phyloP scores from a whole-genome alignment of 2,329 filamentous ascomycete species.

The Alternaria sp. region DNA sequence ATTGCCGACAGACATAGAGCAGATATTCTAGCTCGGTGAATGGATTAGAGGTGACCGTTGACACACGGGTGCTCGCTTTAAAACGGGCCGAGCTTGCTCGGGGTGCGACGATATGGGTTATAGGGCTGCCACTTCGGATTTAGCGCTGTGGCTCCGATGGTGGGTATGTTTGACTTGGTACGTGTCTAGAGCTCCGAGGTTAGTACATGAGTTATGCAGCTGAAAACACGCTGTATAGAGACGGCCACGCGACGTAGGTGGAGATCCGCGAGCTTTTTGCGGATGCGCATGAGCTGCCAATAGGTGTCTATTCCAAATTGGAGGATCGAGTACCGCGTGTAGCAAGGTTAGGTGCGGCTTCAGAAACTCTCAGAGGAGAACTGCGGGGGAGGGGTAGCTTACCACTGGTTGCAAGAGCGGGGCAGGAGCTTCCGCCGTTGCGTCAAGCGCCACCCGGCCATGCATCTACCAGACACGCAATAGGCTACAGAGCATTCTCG shows the following conservation, averaged over 20 bases:
- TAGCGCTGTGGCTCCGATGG: conserved; percentile 32
- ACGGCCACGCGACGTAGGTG: conserved; percentile 2
- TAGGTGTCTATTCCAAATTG: conserved; percentile 24
- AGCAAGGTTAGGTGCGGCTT: conserved; percentile 26
- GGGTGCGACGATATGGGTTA: conserved; percentile 11
- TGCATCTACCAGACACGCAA: conserved; percentile 25
- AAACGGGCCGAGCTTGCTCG: conserved; percentile 45
- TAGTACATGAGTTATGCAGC: conserved; percentile 9
- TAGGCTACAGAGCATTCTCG: conserved; percentile 30
- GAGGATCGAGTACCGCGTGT: conserved; percentile 15
- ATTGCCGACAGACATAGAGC: background rate
- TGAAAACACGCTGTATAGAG: conserved; percentile 3
- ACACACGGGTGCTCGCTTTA: conserved; percentile 42
- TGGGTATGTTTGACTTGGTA: conserved; percentile 18
- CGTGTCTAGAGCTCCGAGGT: conserved; percentile 14
- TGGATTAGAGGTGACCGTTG: conserved; percentile 5
- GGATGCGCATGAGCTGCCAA: conserved; percentile 16
- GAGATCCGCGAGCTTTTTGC: background rate
- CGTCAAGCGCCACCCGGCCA: conserved; percentile 33
- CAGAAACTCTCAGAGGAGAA: conserved; percentile 16
- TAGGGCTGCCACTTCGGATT: conserved; percentile 30
- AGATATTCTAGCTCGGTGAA: conserved; percentile 12
- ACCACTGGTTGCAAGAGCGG: conserved; percentile 41
- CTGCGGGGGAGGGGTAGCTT: conserved; percentile 49
- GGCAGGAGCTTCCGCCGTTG: conserved; percentile 34